A percentile compares a stretch with the other conserved stretches of the same genome.
Conservation (phyloP, 306 rosid species). For the Astragalus membranaceus region DNA sequence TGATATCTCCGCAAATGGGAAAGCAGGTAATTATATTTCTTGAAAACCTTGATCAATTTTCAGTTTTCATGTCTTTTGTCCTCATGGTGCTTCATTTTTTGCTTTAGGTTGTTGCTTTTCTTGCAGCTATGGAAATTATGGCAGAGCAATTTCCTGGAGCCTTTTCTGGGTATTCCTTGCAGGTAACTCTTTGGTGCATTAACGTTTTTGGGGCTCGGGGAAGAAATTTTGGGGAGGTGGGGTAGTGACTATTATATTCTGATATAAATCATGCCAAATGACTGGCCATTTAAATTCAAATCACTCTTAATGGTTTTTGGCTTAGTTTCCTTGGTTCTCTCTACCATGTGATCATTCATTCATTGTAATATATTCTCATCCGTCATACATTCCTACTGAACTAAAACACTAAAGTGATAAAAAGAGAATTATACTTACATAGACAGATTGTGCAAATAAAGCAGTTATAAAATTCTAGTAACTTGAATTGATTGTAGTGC, state of each 20-base stretch:
- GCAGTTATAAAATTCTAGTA: background rate
- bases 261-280: background rate
- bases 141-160: constrained; percentile 96
- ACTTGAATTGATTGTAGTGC: background rate
- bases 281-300: background rate
- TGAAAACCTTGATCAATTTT: constrained; percentile 1
- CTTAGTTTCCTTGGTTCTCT: background rate
- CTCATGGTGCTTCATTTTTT: constrained; percentile 20
- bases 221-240: background rate
- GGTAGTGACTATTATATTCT: background rate
- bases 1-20: constrained; percentile 97
- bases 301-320: background rate
- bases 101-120: constrained; percentile 84
- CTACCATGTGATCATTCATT: background rate
- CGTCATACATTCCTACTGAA: background rate
- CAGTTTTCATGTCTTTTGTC: background rate
- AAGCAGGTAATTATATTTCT: constrained; percentile 52
- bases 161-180: constrained; percentile 80
- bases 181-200: constrained; percentile 41
- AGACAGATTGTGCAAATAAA: background rate
- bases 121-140: constrained; percentile 97
- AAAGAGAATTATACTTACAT: background rate
- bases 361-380: background rate
- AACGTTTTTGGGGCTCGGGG: constrained; percentile 5
- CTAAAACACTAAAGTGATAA: background rate